Evolutionary conservation across 345 rosid species (phyloP), one percentile per base, ranked within the genome.

Genomic region (Populus simonii): DNA sequence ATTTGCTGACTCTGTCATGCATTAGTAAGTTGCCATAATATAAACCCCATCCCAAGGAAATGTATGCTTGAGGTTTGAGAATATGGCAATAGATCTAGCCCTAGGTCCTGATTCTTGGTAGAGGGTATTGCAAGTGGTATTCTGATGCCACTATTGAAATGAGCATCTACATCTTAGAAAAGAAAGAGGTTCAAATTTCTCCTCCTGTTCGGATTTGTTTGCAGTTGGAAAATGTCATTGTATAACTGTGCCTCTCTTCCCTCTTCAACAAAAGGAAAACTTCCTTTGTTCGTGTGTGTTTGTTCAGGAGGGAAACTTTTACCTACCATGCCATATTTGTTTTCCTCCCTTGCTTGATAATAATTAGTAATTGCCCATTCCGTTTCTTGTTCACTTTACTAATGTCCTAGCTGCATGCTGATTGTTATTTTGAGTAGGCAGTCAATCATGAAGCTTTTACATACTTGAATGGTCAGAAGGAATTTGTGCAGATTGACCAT

Each of bases 371-470:
- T n/a, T 3, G 25, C 29, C 29, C 13, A 33, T 25, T 53, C 70
- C 2, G 29, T 51, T 68, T 75, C 33, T 36, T 68, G 27, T 33
- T 62, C 63, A n/a, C 35, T 73, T 71, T 65, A 71, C 61, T 25
- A 20, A 59, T 11, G 20, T 71, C 74, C 68, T 59, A 13, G 39
- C 65, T 70, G 77, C 66, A 35, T 49, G 73, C 51, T 79, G 76
- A 68, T 86, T 85, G 72, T 72, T 79, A 53, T 29, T 70, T 72
- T 78, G 81, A 57, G 81, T 83, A 96, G 99, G 99, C 99, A 81
- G 92, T 94, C 85, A 94, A 97, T 61, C 99, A 96, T 87, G 99
- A 96, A 89, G 99, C 99, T 84, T 94, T 89, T 81, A 96, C 99
- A 4, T 97, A 94, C 86, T 88, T 89, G 88, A 97, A 96, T 79